Evolutionary conservation across 345 rosid genomes (phyloP).

Genomic region (Geranium rotundifolium): DNA sequence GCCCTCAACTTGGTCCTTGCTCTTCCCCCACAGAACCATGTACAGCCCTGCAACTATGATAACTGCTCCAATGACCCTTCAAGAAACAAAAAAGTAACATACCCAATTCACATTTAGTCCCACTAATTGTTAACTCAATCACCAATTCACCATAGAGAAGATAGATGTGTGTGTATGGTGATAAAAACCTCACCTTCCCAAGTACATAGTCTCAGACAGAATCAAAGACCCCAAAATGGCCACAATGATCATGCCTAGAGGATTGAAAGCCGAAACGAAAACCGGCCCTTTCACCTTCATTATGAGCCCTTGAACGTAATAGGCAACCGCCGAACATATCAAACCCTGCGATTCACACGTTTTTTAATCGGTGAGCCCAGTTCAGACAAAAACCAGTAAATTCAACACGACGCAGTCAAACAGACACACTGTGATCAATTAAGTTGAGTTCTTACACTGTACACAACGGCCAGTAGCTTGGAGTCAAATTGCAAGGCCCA

Average conservation of each 20-base stretch:
- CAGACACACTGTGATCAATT: too few relatives aligned
- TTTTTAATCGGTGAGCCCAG: too few relatives aligned
- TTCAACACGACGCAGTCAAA: too few relatives aligned
- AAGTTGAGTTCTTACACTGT: constrained; percentile 41
- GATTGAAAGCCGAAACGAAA: constrained; percentile 68
- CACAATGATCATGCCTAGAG: constrained; percentile 81
- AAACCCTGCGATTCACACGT: constrained; percentile 40
- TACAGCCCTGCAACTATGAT: constrained; percentile 70
- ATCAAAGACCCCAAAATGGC: constrained; percentile 53
- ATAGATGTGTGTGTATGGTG: background rate
- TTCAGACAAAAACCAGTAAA: too few relatives aligned
- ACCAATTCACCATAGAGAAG: background rate
- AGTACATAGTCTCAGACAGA: constrained; percentile 56
- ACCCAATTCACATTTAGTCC: background rate
- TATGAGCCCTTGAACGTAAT: constrained; percentile 68
- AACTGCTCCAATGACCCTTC: constrained; percentile 69
- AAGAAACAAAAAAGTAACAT: constrained; percentile 1
- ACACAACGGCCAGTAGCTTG: constrained; percentile 60
- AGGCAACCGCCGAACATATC: constrained; percentile 83
- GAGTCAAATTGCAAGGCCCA: constrained; percentile 81
- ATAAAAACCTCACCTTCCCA: constrained; percentile 55
- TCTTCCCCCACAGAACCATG: constrained; percentile 85
- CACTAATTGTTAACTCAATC: background rate
- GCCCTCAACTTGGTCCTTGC: constrained; percentile 36
- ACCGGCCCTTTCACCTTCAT: constrained; percentile 66